phyloP scores from a whole-genome alignment of 2,329 filamentous ascomycete genomes.

The Penicillium decumbens region DNA sequence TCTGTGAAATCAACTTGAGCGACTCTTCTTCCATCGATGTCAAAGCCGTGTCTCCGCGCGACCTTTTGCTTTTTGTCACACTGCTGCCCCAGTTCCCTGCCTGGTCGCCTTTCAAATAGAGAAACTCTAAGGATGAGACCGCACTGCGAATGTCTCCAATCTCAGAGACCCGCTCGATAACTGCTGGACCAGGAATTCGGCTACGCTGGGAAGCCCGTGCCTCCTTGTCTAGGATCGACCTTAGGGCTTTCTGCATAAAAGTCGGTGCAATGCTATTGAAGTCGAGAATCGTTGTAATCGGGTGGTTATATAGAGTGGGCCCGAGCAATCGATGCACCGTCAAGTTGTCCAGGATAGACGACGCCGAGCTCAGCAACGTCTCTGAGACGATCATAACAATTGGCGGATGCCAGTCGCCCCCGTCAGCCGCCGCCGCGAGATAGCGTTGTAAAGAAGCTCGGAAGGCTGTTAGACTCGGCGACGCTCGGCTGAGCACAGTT shows the following conservation, averaged over 20 bases:
- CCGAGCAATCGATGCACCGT: slow-evolving; percentile 88
- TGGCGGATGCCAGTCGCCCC: slow-evolving; percentile 54
- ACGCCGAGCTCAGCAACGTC: slow-evolving; percentile 77
- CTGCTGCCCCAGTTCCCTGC: slow-evolving; percentile 70
- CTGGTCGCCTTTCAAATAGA: slow-evolving; percentile 78
- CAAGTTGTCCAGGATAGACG: slow-evolving; percentile 81
- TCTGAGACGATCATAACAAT: slow-evolving; percentile 90
- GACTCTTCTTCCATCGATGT: slow-evolving; percentile 76
- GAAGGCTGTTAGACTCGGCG: slow-evolving; percentile 63
- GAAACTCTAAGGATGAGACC: slow-evolving; percentile 85
- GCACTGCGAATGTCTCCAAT: slow-evolving; percentile 90
- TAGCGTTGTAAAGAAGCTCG: slow-evolving; percentile 70
- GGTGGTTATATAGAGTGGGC: slow-evolving; percentile 76
- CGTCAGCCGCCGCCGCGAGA: slow-evolving; percentile 60
- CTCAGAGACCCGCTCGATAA: slow-evolving; percentile 75
- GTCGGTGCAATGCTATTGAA: slow-evolving; percentile 92
- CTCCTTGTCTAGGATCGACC: slow-evolving; percentile 78
- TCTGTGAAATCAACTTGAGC: slow-evolving; percentile 73
- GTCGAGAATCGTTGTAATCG: slow-evolving; percentile 73
- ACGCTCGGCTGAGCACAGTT: slow-evolving; percentile 65
- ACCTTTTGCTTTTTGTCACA: slow-evolving; percentile 64
- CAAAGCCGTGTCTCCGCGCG: slow-evolving; percentile 46
- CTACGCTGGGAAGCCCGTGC: slow-evolving; percentile 70
- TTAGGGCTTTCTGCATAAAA: slow-evolving; percentile 76
- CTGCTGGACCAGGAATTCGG: slow-evolving; percentile 69